Conservation (phyloP, 352 stramenopile species). For the Plasmopara muralis region DNA sequence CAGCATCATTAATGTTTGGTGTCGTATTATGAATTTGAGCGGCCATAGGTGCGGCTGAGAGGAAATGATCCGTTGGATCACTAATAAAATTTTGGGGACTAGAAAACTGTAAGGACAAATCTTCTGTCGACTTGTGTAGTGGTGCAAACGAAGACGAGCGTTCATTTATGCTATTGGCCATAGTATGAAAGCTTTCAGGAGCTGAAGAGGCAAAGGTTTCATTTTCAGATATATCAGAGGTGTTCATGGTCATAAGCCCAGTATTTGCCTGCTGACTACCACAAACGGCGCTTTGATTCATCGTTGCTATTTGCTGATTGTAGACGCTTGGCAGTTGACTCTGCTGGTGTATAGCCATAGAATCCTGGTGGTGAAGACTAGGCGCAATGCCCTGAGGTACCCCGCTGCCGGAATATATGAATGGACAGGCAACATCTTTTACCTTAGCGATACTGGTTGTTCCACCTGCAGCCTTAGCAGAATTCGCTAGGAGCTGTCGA, state of each 20-base stretch:
- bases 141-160: slow-evolving; percentile 25
- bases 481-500: slow-evolving; percentile 22
- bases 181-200: slow-evolving; percentile 13
- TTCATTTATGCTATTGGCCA: slow-evolving; percentile 21
- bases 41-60: slow-evolving; percentile 14
- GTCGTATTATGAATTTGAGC: slow-evolving; percentile 22
- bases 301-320: slow-evolving; percentile 7
- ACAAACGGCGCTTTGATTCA: slow-evolving; percentile 17
- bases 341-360: slow-evolving; percentile 18
- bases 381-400: slow-evolving; percentile 1
- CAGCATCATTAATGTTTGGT: slow-evolving; percentile 20
- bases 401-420: slow-evolving; percentile 7
- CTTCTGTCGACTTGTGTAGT: slow-evolving; percentile 21
- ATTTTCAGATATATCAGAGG: slow-evolving; percentile 3
- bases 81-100: slow-evolving; percentile 8
- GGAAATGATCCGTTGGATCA: slow-evolving; percentile 23
- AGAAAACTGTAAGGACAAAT: neutral
- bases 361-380: slow-evolving; percentile 8
- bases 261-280: slow-evolving; percentile 13
- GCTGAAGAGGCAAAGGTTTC: slow-evolving; percentile 8
- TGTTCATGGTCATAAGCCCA: slow-evolving; percentile 9
- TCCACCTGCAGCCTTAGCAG: neutral
- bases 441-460: slow-evolving; percentile 2
- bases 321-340: slow-evolving; percentile 16
- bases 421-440: slow-evolving; percentile 6